Evolutionary conservation across 2,329 filamentous ascomycete species (phyloP).

Genomic region (Trichoderma guizhouense): DNA sequence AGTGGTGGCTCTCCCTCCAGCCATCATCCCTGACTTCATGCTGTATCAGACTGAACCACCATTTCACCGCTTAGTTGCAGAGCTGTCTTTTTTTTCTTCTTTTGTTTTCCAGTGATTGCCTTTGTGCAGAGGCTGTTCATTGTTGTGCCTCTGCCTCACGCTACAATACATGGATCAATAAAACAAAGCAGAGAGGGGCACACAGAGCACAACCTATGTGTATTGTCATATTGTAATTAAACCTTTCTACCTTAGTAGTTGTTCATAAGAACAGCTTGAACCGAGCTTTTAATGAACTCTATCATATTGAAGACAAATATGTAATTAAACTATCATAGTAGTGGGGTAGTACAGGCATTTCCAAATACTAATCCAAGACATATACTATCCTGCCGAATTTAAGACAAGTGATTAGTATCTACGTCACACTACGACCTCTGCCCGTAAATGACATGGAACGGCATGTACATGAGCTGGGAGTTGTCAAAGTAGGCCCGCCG

Average conservation of each 20-base stretch:
- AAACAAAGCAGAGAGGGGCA: not conserved
- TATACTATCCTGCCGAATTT: not conserved
- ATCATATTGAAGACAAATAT: not conserved
- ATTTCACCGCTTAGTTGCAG: not conserved
- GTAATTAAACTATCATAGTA: not conserved
- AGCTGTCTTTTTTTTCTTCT: not conserved
- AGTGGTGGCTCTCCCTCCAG: not conserved
- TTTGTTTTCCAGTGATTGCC: not conserved
- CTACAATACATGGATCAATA: not conserved
- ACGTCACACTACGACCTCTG: slow-evolving; percentile 43
- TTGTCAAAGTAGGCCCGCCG: slow-evolving; percentile 47
- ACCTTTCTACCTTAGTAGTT: not conserved
- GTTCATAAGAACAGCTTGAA: not conserved
- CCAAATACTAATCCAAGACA: not conserved
- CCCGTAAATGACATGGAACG: slow-evolving; percentile 52
- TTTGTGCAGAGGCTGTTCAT: not conserved
- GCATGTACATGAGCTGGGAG: slow-evolving; percentile 50
- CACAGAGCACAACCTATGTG: not conserved
- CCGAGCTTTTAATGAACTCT: not conserved
- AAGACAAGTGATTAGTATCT: not conserved
- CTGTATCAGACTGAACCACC: not conserved
- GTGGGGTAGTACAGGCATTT: not conserved
- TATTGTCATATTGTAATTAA: not conserved
- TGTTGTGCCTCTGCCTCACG: not conserved
- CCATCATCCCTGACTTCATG: slow-evolving; percentile 3